Evolutionary conservation across 2,329 filamentous ascomycete genomes (phyloP).

Genomic region (Aspergillus tubingensis): DNA sequence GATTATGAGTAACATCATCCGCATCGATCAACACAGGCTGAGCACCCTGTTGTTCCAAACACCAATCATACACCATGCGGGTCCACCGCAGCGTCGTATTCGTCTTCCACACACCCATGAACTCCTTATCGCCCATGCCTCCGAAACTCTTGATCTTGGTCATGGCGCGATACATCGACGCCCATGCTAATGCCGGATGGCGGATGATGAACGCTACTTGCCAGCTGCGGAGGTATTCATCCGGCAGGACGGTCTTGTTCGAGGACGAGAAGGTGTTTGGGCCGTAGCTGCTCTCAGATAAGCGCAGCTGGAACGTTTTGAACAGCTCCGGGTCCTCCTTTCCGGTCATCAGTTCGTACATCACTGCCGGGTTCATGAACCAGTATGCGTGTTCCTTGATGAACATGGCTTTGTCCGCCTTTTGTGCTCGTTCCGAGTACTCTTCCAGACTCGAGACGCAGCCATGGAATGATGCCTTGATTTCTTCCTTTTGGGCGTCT

Average conservation of each 20-base stretch:
- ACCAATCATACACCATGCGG: conserved; percentile 41
- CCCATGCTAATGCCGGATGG: conserved; percentile 43
- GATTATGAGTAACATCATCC: conserved; percentile 41
- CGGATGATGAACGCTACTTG: conserved; percentile 41
- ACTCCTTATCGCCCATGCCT: conserved; percentile 19
- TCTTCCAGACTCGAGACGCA: conserved; percentile 30
- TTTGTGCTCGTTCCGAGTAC: conserved; percentile 21
- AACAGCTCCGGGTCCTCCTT: conserved; percentile 5
- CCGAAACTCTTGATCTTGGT: conserved; percentile 19
- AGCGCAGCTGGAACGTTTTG: conserved; percentile 13
- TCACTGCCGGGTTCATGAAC: conserved; percentile 23
- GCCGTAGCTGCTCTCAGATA: background rate
- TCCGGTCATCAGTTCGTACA: background rate
- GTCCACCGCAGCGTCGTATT: conserved; percentile 36
- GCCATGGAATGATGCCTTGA: conserved; percentile 26
- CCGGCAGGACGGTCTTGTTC: conserved; percentile 39
- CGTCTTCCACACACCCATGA: conserved; percentile 16
- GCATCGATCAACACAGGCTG: conserved; percentile 40
- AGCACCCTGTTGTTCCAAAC: conserved; percentile 25
- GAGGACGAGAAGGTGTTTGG: conserved; percentile 2
- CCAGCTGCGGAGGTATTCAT: conserved; percentile 38
- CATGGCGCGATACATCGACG: conserved; percentile 40
- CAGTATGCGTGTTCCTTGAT: conserved; percentile 39
- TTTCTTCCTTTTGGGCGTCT: conserved; percentile 22
- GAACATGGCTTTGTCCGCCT: conserved; percentile 32